Evolutionary conservation across 305 asterid species (phyloP), one percentile per base, ranked within the genome.

Genomic region (Fraxinus greggii): DNA sequence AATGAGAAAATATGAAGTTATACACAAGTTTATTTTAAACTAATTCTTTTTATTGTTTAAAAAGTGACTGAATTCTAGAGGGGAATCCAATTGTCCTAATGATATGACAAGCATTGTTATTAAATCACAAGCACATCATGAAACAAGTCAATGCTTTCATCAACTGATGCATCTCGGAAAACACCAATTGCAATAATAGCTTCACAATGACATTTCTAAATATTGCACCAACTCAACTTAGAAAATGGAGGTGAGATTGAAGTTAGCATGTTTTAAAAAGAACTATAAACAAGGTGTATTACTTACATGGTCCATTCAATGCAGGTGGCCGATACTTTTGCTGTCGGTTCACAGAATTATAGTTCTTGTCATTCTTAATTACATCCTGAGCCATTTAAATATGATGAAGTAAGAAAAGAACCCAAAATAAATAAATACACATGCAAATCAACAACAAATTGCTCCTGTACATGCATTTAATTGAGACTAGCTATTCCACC

Each of bases 271-370:
- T 56, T 56, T 13, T 15, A 56, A n/a, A 76, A 54, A n/a, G 7
- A 24, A 51, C 40, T 9, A 2, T 17, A 26, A 35, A 70, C 32
- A 33, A 78, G 33, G 23, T n/a, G 61, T 40, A 26, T 12, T 29
- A 84, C 97, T 92, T 89, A 92, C 97, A 19, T 74, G 90, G 90
- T 78, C 82, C 87, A 83, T 89, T 92, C 86, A 88, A 84, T 76
- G 87, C 92, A 45, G 97, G 98, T 79, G 98, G 97, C 33, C 92
- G 94, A 81, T 97, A 97, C 88, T 72, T 92, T 35, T 95, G 93
- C 88, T 90, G 99, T 78, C 87, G 97, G 88, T 88, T 90, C 82
- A 54, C 84, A 79, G 77, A 36, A 84, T 77, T 90, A 48, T 79
- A 51, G 86, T 86, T 87, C 88, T 91, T 91, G 75, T 86, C 91